Base-by-base conservation (phyloP, 202 grass and related monocot species). In the Panicum virgatum region DNA sequence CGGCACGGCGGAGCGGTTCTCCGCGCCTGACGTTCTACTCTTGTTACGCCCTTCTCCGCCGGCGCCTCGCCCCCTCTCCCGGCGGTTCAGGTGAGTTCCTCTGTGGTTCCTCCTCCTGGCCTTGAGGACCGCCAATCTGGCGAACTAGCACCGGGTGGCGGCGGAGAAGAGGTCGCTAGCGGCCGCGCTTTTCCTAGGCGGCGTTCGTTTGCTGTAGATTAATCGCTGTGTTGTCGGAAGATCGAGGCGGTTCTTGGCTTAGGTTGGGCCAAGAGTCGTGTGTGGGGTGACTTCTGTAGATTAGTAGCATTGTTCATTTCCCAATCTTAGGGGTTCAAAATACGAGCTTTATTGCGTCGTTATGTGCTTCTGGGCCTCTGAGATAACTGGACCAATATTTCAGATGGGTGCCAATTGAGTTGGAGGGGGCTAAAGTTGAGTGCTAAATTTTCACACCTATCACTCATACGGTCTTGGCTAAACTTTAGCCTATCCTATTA, bases 71-170 rank as follows among this genome's bases (percentile, higher is more conserved):
- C 12, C 69, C 22, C 14, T 36, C 43, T 26, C 46, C 23, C 25
- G 23, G 57, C 2, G 11, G 48, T 83, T 76, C 48, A 76, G 61
- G 81, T 76, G 37, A 18, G 78, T 66, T 83, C 36, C 52, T 52
- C 32, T 1, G 40, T 12, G 25, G 2, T 26, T 6, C 20, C 22
- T 53, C 44, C 8, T 12, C 20, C 1, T 18, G 29, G 30, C 0
- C 29, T 4, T 12, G 43, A 63, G 18, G 42, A 44, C 34, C 22
- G 12, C 48, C 25, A 76, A 76, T 76, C 72, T 69, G 29, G 37
- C 5, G 61, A 53, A 37, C 10, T 22, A 54, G 47, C 19, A 5
- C 27, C 22, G 44, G 16, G 30, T 29, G 29, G 15, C n/a, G n/a
- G n/a, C 26, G 61, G 69, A 6, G 23, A 9, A 19, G 20, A 48